Evolutionary conservation across 2,329 filamentous ascomycete genomes (phyloP), one percentile per base, ranked within the genome.

Genomic region (Arthrobotrys entomopaga): DNA sequence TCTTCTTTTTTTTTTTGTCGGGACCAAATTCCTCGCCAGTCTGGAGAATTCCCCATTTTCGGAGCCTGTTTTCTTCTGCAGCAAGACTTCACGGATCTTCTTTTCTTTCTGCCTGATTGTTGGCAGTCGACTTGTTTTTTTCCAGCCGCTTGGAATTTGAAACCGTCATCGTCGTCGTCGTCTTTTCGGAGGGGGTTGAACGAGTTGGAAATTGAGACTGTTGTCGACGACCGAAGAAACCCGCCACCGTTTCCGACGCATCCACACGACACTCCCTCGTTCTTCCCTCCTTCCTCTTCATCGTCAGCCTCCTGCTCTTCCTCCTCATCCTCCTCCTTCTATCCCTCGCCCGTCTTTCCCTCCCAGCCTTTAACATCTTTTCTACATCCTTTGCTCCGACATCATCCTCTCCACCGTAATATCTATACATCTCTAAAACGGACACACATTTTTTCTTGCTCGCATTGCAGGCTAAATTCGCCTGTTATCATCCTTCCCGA

Each of bases 381-480:
- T 3, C 26, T 7, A 3, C 7, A 29, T 29, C 26, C 40, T 43
- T 46, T 19, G 42, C 42, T 46, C 42, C 29, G 29, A 34, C 5
- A 34, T 34, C 29, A 10, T 34, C n/a, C n/a, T n/a, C 29, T 34
- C 6, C 29, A 34, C 29, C 29, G 29, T 34, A 34, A 34, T 34
- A n/a, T 15, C 13, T 4, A 46, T 46, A 46, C 16, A 46, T 46
- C 42, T 46, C 16, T 40, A 7, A 40, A 5, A 7, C 42, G 15
- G 42, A n/a, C 52, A 52, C 48, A 52, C 46, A 22, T 49, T 48
- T 42, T 65, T 22, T 11, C 61, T 19, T 29, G 10, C 11, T 43
- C 16, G 29, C 34, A 22, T 58, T 43, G 42, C 42, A 20, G 46
- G 29, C 29, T 34, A 34, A 34, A 34, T 22, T 50, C 19, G 46